Evolutionary conservation across 345 rosid species (phyloP), one percentile per base, ranked within the genome.

Genomic region (Syzygium oleosum): DNA sequence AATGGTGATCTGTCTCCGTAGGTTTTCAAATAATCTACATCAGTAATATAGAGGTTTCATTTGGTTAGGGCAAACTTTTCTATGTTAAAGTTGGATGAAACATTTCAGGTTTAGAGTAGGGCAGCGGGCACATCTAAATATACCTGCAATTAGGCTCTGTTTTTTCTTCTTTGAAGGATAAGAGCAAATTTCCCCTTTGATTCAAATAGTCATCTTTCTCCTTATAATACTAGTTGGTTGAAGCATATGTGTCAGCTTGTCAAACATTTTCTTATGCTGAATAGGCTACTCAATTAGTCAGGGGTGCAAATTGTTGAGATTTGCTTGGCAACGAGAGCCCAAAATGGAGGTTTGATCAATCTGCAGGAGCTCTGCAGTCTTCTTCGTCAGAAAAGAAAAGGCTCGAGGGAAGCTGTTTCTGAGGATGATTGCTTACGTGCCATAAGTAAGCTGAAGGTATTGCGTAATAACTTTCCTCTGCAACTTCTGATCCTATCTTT

Each of bases 371-470:
- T 97, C 22, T 96, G 97, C 88, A 91, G 88, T 87, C 91, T 96
- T 88, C 97, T 97, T 87, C 92, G 95, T 63, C 97, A 92, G 84
- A 94, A 91, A 88, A 91, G 96, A 88, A 97, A 92, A 87, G 93
- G 93, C 89, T 96, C 92, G 27, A 94, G 98, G 86, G 99, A 94
- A 90, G 95, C 95, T 87, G 93, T 96, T 21, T 94, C 98, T 43
- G 99, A 97, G 92, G 99, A 96, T 90, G 99, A 97, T 84, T 97
- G 99, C 90, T 92, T 97, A 89, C 98, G 98, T 49, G 99, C 98
- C 84, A 97, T 97, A 88, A 95, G 98, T 92, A 96, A 97, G 92
- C 95, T 95, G 51, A 96, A 95, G 98, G 99, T 96, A 89, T 87
- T 49, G 52, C 38, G 49, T 12, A 73, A 63, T 59, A 61, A 84